Conservation (phyloP, 306 rosid species). For the Trifolium pratense region DNA sequence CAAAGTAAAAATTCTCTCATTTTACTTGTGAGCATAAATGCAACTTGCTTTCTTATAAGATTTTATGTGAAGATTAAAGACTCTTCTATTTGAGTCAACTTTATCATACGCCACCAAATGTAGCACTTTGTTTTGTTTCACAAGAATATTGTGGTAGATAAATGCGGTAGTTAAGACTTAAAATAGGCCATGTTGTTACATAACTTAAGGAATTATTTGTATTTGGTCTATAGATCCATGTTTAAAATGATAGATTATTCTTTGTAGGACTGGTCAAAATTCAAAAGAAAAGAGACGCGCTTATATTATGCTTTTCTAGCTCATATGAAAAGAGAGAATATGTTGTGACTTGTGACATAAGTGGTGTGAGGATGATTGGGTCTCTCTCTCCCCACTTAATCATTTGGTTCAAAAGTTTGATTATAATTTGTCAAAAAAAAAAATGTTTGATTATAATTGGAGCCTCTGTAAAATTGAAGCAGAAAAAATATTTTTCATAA, state of each 20-base stretch:
- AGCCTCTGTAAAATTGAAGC: too few species aligned
- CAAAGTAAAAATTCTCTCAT: constrained; percentile 47
- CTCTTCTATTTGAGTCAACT: constrained; percentile 38
- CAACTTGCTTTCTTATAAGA: constrained; percentile 46
- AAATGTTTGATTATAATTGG: too few species aligned
- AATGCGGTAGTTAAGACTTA: constrained; percentile 28
- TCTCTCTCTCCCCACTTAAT: too few species aligned
- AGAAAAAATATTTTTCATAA: too few species aligned
- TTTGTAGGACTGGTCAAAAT: not conserved
- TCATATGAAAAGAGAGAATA: not conserved
- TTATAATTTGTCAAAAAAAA: too few species aligned
- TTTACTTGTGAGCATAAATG: constrained; percentile 49
- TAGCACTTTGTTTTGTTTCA: constrained; percentile 7
- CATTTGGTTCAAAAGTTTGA: too few species aligned
- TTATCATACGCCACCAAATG: not conserved
- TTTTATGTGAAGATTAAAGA: constrained; percentile 49
- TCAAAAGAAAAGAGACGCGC: not conserved
- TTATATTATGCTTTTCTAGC: not conserved
- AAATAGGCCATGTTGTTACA: constrained; percentile 18
- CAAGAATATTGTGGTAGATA: constrained; percentile 25
- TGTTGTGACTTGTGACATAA: not conserved
- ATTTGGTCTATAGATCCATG: constrained; percentile 24
- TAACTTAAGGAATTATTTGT: not conserved
- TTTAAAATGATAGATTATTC: not conserved
- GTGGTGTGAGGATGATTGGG: not conserved